A percentile compares a stretch with the other conserved stretches of the same genome.
phyloP scores from a whole-genome alignment of 768 basidiomycete species.

The Xerocomellus dryophilus region DNA sequence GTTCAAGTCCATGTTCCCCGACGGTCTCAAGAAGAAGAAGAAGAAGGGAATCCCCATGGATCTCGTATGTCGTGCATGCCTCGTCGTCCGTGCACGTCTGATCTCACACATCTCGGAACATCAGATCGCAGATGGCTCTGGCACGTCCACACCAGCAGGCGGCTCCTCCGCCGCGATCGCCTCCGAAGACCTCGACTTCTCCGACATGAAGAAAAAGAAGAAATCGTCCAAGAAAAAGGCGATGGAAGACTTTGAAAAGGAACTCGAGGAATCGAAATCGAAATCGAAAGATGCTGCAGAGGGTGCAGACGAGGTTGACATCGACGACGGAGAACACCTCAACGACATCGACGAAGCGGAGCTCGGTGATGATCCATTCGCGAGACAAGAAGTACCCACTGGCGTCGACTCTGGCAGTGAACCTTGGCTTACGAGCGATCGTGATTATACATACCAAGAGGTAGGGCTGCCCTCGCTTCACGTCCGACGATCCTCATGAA shows the following conservation, averaged over 20 bases:
- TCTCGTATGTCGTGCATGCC: constrained; percentile 46
- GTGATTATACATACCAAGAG: constrained; percentile 96
- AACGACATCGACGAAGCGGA: constrained; percentile 77
- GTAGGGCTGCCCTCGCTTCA: constrained; percentile 40
- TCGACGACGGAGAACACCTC: constrained; percentile 61
- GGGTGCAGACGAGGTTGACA: constrained; percentile 52
- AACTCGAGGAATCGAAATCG: constrained; percentile 70
- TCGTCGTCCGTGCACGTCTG: background rate
- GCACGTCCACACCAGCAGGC: constrained; percentile 55
- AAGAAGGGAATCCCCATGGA: constrained; percentile 90
- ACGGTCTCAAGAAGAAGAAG: constrained; percentile 88
- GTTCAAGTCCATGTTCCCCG: constrained; percentile 75
- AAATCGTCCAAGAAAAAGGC: constrained; percentile 88
- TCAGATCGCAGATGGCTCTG: constrained; percentile 63
- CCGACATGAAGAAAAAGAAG: constrained; percentile 97
- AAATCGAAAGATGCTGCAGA: constrained; percentile 65
- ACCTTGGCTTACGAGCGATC: constrained; percentile 88
- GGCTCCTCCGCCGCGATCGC: constrained; percentile 40
- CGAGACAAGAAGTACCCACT: constrained; percentile 50
- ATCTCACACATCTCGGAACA: constrained; percentile 1
- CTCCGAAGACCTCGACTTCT: constrained; percentile 86
- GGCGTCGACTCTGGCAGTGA: constrained; percentile 74
- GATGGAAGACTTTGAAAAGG: constrained; percentile 93
- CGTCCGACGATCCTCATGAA: background rate
- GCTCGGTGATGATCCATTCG: constrained; percentile 87